phyloP scores from a whole-genome alignment of 306 rosid species.

The Oxytropis ochrocephala region DNA sequence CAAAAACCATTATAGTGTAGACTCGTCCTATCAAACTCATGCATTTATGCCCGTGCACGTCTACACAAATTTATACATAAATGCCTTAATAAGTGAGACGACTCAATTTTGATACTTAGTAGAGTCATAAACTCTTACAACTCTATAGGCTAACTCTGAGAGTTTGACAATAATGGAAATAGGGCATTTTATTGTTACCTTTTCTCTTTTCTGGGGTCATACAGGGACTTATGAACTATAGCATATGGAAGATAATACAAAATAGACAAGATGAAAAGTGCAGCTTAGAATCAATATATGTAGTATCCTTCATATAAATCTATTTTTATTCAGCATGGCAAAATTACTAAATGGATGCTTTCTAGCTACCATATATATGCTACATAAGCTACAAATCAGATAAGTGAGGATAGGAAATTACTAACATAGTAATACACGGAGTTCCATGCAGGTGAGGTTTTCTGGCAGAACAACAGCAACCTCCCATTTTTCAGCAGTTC shows the following conservation, averaged over 20 bases:
- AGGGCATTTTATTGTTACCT: background rate
- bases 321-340: background rate
- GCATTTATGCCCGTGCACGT: background rate
- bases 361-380: background rate
- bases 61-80: background rate
- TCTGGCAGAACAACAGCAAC: constrained; percentile 88
- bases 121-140: background rate
- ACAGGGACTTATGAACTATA: background rate
- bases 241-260: background rate
- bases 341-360: background rate
- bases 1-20: background rate
- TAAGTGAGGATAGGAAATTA: constrained; percentile 21
- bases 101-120: background rate
- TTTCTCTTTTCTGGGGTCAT: background rate
- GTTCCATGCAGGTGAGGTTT: constrained; percentile 69
- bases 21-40: background rate
- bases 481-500: constrained; percentile 59
- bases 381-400: constrained; percentile 14
- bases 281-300: background rate
- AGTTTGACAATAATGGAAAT: background rate
- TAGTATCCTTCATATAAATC: background rate
- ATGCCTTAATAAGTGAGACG: background rate
- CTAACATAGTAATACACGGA: constrained; percentile 78
- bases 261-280: background rate
- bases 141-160: background rate